Percentiles rank a stretch among this genome's conserved stretches.
phyloP scores from a whole-genome alignment of 305 asterid species.

The Fraxinus paxiana region DNA sequence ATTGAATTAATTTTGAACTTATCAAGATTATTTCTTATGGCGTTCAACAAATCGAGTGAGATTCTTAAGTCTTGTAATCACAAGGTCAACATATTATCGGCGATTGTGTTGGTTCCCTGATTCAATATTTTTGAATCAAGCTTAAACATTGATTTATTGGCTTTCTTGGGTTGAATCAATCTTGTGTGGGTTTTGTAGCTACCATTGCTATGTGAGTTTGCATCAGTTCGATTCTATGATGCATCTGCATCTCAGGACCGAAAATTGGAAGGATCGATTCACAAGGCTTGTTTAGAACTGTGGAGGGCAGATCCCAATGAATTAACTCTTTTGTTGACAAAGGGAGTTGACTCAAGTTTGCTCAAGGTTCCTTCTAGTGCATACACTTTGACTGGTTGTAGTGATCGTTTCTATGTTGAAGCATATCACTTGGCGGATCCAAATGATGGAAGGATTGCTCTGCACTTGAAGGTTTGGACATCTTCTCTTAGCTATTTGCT shows the following conservation, averaged over 20 bases:
- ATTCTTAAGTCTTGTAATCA: too few species aligned
- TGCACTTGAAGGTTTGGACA: conserved; percentile 73
- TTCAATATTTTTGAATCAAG: too few species aligned
- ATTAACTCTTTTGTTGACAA: conserved; percentile 60
- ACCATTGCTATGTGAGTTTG: too few species aligned
- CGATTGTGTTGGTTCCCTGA: too few species aligned
- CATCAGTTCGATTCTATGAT: conserved; percentile 54
- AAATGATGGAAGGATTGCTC: conserved; percentile 84
- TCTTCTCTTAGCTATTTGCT: conserved; percentile 23
- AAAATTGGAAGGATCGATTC: conserved; percentile 85
- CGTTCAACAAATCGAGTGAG: too few species aligned
- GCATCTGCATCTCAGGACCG: conserved; percentile 90
- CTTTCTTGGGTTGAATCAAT: too few species aligned
- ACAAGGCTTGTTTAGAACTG: conserved; percentile 86
- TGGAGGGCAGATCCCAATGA: conserved; percentile 95
- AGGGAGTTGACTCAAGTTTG: conserved; percentile 59
- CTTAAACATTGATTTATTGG: too few species aligned
- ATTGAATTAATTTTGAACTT: too few species aligned
- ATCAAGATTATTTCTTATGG: too few species aligned
- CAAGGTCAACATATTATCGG: too few species aligned
- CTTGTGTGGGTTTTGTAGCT: too few species aligned
- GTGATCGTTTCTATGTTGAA: conserved; percentile 96
- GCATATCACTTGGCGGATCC: conserved; percentile 90
- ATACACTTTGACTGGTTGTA: conserved; percentile 77
- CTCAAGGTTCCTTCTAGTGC: conserved; percentile 78